These are phyloP conservation scores for Talaromyces ruber DNA, from an alignment of 495 filamentous ascomycete genomes.

Conservation along the genomic window DNA sequence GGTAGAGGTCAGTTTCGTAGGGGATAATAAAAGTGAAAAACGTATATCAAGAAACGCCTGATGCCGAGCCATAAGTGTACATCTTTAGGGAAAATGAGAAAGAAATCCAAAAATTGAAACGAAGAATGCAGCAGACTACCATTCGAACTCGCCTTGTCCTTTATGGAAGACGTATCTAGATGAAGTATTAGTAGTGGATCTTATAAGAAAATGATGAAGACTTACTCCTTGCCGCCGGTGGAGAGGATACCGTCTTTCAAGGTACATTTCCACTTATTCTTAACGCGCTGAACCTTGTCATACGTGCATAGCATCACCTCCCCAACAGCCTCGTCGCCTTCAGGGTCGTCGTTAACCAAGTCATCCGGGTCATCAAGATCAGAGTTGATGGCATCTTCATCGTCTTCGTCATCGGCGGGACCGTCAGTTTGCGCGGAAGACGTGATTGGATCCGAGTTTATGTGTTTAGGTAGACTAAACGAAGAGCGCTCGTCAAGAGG, in stretches of 20 bases:
- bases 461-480: background rate
- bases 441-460: constrained; percentile 13
- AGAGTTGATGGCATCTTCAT: constrained; percentile 97
- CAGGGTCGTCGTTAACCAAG: constrained; percentile 60
- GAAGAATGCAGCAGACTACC: constrained; percentile 43
- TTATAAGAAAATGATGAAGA: constrained; percentile 5
- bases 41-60: background rate
- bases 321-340: constrained; percentile 70
- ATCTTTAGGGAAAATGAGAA: background rate
- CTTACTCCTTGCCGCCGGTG: constrained; percentile 78
- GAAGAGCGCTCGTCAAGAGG: constrained; percentile 39
- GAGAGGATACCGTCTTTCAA: constrained; percentile 95
- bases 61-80: constrained; percentile 1
- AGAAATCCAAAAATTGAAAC: background rate
- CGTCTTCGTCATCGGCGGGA: constrained; percentile 45
- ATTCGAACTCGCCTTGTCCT: constrained; percentile 93
- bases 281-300: constrained; percentile 97
- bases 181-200: background rate
- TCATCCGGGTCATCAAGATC: constrained; percentile 96
- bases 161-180: constrained; percentile 91
- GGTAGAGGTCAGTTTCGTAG: background rate
- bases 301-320: constrained; percentile 98
- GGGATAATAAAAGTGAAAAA: background rate
- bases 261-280: constrained; percentile 99
- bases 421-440: constrained; percentile 57